Percentiles rank a stretch among this genome's conserved stretches.
These are phyloP conservation scores for Myxozyma neglecta DNA, from an alignment of 805 yeast species.

Conservation along the genomic window DNA sequence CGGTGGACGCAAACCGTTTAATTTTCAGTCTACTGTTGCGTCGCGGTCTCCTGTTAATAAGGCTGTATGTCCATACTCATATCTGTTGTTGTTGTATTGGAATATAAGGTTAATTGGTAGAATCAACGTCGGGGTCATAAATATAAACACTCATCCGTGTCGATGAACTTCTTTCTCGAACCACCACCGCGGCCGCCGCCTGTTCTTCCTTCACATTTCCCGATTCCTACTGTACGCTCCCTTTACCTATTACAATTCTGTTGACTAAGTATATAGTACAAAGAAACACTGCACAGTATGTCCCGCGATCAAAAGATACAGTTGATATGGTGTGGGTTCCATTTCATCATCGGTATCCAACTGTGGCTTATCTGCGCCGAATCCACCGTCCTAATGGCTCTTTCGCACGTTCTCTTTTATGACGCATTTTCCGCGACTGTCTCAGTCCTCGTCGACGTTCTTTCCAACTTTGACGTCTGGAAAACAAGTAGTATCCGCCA, in stretches of 20 bases:
- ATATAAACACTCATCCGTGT: slow-evolving; percentile 93
- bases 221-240: slow-evolving; percentile 61
- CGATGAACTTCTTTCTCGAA: slow-evolving; percentile 93
- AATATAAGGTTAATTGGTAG: background rate
- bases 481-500: slow-evolving; percentile 71
- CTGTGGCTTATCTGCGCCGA: slow-evolving; percentile 62
- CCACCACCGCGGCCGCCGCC: slow-evolving; percentile 72
- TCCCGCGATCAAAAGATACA: slow-evolving; percentile 57
- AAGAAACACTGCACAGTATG: slow-evolving; percentile 64
- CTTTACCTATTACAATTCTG: too few species aligned
- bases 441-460: slow-evolving; percentile 68
- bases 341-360: slow-evolving; percentile 53
- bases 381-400: slow-evolving; percentile 62
- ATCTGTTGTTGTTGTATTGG: background rate
- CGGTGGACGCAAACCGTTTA: slow-evolving; percentile 28
- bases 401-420: slow-evolving; percentile 84
- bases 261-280: too few species aligned
- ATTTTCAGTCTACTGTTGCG: slow-evolving; percentile 48
- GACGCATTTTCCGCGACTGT: slow-evolving; percentile 78
- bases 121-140: slow-evolving; percentile 82
- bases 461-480: slow-evolving; percentile 95
- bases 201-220: slow-evolving; percentile 61
- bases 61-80: slow-evolving; percentile 12
- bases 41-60: slow-evolving; percentile 47
- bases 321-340: slow-evolving; percentile 59